Base-by-base conservation (phyloP, 129 eudicot genomes). In the Escallonia herrerae region DNA sequence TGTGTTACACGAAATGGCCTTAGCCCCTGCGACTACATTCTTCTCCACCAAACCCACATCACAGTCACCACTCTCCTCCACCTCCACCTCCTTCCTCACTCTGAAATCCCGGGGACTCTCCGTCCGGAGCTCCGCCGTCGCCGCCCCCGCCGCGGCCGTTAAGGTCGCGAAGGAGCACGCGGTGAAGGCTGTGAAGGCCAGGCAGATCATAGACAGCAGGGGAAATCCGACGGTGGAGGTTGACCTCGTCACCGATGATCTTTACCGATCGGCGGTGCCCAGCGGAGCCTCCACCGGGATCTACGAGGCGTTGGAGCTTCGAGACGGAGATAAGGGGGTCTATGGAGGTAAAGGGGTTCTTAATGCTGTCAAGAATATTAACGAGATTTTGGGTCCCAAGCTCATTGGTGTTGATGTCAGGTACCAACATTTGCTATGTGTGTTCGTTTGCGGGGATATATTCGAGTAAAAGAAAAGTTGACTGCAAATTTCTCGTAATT, bases 261-360 rank as follows among this genome's bases (percentile, higher is more conserved):
- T 88, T 1, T 83, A 80, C 73, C 73, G 98, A 66, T 88, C 97
- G 11, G 97, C 97, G 2, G 97, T 91, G n/a, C 97, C 97, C 0
- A 87, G 96, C 75, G 97, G 97, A 3, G 97, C 97, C 14, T 87
- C 96, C 38, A 91, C 97, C 2, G 97, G 97, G 69, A 91, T 91
- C 63, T 91, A 91, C 42, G 97, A 91, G 81, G 97, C 97, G 43
- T 81, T 91, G 77, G 97, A 91, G 83, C 84, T 91, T n/a, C 79
- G 97, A 70, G 97, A 91, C 58, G 97, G 89, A 37, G 98, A 88
- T 76, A 84, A 84, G 74, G 72, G 62, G 37, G 90, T 84, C 11
- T 91, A 91, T 73, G 96, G 96, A 6, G 97, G 97, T 1, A 91
- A 91, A 83, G 96, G 97, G 9, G 97, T 91, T 45, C 80, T 91